Evolutionary conservation across 257 asterid genomes (phyloP), one percentile per base, ranked within the genome.

Genomic region (Lavandula angustifolia): DNA sequence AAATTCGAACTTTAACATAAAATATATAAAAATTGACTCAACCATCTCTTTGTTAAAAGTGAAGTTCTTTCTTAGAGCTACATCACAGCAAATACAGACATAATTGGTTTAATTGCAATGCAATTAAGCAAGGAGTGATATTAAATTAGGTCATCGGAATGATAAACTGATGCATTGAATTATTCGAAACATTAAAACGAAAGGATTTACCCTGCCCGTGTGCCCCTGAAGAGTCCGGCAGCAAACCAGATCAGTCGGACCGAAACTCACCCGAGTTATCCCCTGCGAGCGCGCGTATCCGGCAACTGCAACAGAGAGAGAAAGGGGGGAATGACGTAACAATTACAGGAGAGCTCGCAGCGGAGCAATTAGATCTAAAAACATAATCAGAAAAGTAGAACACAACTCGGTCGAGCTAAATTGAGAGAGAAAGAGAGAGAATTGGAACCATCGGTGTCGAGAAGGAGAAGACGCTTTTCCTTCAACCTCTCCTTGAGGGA

Each of bases 181-280:
- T 44, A 14, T 33, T 7, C 14, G 44, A 35, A 41, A 38, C 32
- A 9, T 1, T n/a, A 64, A 16, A 44, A 10, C 41, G 27, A n/a
- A 48, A 17, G 16, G 7, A 41, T 5, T 4, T 17, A 84, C 99
- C 99, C 86, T 94, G 55, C 99, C 97, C 13, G 96, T 82, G 74
- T 94, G 99, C 38, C 97, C 99, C 75, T 89, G 99, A 72, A 94
- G 75, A 64, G 91, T 94, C 84, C 99, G 79, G 75, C 95, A 87
- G 74, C 96, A 94, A 65, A 94, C 96, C 73, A 94, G 95, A 86
- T 94, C 99, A 74, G 97, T 94, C 6, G 90, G 95, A 56, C 96
- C 97, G 68, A 89, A 87, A 66, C 79, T 82, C 67, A 94, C 88
- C 56, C 95, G 82, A 75, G 85, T 73, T 66, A 85, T 87, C 62